These are phyloP conservation scores for Mycena indigotica DNA, from an alignment of 768 basidiomycete genomes.

Conservation along the genomic window DNA sequence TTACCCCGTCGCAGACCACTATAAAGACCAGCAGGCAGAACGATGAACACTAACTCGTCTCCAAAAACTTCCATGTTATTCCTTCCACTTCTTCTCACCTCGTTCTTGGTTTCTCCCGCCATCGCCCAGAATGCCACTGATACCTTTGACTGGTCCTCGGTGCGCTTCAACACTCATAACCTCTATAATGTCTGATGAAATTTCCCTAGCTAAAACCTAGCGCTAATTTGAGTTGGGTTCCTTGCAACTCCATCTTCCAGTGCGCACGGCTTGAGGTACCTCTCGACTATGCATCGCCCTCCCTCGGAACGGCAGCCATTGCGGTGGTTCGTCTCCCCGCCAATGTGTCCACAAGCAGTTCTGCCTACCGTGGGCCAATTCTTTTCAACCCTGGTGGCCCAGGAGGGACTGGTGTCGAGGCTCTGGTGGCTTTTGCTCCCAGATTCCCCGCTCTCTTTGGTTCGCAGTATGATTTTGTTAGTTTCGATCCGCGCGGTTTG, in stretches of 20 bases:
- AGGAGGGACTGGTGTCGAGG: constrained; percentile 28
- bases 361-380: constrained; percentile 32
- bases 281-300: constrained; percentile 29
- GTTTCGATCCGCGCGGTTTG: constrained; percentile 33
- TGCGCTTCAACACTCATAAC: background rate
- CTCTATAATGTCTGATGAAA: background rate
- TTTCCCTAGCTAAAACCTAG: background rate
- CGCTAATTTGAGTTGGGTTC: background rate
- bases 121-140: background rate
- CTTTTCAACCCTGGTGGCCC: constrained; percentile 35
- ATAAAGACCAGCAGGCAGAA: too few relatives aligned
- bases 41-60: too few relatives aligned
- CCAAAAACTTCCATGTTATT: background rate
- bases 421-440: constrained; percentile 2
- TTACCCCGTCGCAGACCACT: too few relatives aligned
- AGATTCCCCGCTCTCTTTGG: constrained; percentile 5
- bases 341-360: constrained; percentile 5
- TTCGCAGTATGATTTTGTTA: constrained; percentile 26
- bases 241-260: constrained; percentile 9
- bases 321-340: constrained; percentile 30
- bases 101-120: background rate
- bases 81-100: background rate
- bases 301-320: constrained; percentile 22
- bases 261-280: constrained; percentile 21
- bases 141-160: background rate